phyloP scores from a whole-genome alignment of 345 rosid species.

The Dimocarpus longan region DNA sequence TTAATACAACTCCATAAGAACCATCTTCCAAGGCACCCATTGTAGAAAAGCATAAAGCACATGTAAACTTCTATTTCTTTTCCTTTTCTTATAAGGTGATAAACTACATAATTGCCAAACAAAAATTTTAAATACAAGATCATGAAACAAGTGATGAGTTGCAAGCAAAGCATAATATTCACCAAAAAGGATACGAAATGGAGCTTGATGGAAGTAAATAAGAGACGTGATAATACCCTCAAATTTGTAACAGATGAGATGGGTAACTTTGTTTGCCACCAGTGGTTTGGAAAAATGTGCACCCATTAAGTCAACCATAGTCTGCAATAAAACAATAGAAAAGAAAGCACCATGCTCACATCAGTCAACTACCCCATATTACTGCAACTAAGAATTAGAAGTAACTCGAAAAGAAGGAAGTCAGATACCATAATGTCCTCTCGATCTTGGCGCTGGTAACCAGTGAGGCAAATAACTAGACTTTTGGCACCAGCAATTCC shows the following conservation, averaged over 20 bases:
- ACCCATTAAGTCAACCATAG: constrained; percentile 94
- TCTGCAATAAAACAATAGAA: constrained; percentile 40
- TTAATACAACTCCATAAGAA: constrained; percentile 8
- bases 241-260: constrained; percentile 93
- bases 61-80: background rate
- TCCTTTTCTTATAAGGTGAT: background rate
- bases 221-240: constrained; percentile 52
- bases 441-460: constrained; percentile 89
- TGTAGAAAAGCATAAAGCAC: background rate
- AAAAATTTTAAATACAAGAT: background rate
- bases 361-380: constrained; percentile 4
- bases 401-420: constrained; percentile 3
- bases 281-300: constrained; percentile 88
- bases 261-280: constrained; percentile 86
- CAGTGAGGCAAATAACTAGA: constrained; percentile 80
- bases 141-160: background rate
- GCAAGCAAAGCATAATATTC: background rate
- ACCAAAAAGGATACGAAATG: background rate
- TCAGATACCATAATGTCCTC: constrained; percentile 82
- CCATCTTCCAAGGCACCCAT: background rate
- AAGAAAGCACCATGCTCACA: constrained; percentile 1
- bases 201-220: background rate
- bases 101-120: background rate
- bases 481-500: constrained; percentile 77
- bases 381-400: background rate